phyloP scores from a whole-genome alignment of 805 yeast species.

The Suhomyces sp. region DNA sequence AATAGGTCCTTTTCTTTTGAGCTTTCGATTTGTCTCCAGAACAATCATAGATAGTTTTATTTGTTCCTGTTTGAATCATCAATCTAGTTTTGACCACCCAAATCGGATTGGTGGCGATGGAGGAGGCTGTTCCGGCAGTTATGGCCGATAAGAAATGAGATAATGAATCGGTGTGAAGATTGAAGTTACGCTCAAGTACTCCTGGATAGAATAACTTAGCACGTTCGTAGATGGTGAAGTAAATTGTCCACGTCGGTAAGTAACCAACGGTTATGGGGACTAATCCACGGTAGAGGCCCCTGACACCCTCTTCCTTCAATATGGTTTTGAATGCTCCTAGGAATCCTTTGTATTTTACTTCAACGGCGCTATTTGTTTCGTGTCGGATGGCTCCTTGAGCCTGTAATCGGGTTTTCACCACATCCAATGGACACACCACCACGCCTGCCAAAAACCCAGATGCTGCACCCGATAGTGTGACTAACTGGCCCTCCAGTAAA shows the following conservation, averaged over 20 bases:
- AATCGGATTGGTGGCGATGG: slow-evolving; percentile 86
- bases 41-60: slow-evolving; percentile 36
- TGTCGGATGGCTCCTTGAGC: slow-evolving; percentile 67
- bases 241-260: slow-evolving; percentile 97
- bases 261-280: slow-evolving; percentile 93
- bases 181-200: slow-evolving; percentile 29
- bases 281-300: slow-evolving; percentile 86
- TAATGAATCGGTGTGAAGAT: slow-evolving; percentile 23
- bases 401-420: slow-evolving; percentile 89
- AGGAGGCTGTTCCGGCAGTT: slow-evolving; percentile 84
- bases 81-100: slow-evolving; percentile 97
- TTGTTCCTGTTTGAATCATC: slow-evolving; percentile 74
- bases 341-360: slow-evolving; percentile 54
- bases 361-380: slow-evolving; percentile 2
- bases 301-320: slow-evolving; percentile 70
- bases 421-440: slow-evolving; percentile 92
- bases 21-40: slow-evolving; percentile 7
- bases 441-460: slow-evolving; percentile 91
- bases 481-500: slow-evolving; percentile 42
- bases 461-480: slow-evolving; percentile 87
- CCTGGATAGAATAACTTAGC: slow-evolving; percentile 59
- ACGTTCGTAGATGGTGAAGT: slow-evolving; percentile 84
- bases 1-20: slow-evolving; percentile 35
- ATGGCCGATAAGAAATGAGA: slow-evolving; percentile 64
- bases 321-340: slow-evolving; percentile 65